Base-by-base conservation (phyloP, 176 grass and related monocot species). In the maize (Zea mays) region DNA sequence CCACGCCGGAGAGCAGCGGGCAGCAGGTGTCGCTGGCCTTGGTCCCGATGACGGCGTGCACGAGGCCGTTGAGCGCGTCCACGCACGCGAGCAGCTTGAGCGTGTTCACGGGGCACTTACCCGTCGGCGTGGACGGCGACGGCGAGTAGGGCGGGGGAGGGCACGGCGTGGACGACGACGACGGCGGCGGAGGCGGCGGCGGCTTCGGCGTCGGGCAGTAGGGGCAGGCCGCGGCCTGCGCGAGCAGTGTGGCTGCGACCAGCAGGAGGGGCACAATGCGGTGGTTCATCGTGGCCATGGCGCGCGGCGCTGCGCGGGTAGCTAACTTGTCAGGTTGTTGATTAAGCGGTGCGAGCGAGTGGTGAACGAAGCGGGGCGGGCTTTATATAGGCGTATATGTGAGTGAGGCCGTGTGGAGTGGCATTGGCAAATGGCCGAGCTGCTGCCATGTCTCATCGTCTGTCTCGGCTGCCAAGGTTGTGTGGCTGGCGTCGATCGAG, bases 301-400 rank as follows among this genome's bases (percentile, higher is more conserved):
- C 9, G 10, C 10, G 40, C 6, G 64, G 54, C 17, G 16, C 5
- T 39, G 39, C 7, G 17, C 9, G 14, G 67, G 9, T 20, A 20
- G 3, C 34, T 79, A 65, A 16, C 50, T 41, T 27, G 27, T 27
- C 27, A 27, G 27, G 27, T 27, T 27, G 27, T 27, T 27, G 27
- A 27, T 27, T 27, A 27, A 27, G 27, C 27, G 27, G 27, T 27
- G 27, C 27, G 27, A 7, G 52, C 37, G 20, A 46, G 10, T 78
- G 19, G 75, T 76, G 74, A 56, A 51, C 37, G 62, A 61, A 70
- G 44, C n/a, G n/a, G 52, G 54, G 38, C 2, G 21, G 5, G 44
- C 5, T 69, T 71, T 84, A 48, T 84, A 88, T 88, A 88, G 86
- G 50, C 80, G 50, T 73, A 20, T n/a, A n/a, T n/a, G n/a, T n/a